Conservation (phyloP, 2,329 filamentous ascomycete genomes). For the Dothiorella sarmentorum region DNA sequence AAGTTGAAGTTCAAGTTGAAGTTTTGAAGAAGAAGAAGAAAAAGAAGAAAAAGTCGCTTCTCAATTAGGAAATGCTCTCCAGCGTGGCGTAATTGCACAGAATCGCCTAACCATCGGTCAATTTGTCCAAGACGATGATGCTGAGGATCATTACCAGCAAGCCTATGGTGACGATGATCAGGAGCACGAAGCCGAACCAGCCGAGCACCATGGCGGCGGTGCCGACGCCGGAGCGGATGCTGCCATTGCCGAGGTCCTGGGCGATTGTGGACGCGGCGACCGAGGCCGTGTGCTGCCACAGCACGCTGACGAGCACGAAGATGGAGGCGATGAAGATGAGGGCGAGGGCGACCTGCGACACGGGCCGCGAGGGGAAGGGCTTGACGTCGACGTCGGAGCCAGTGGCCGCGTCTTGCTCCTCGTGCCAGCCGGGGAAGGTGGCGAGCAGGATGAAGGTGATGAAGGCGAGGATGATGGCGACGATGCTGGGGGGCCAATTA, state of each 20-base stretch:
- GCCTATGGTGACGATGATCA: conserved; percentile 95
- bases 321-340: conserved; percentile 76
- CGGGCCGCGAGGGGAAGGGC: conserved; percentile 86
- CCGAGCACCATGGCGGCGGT: conserved; percentile 94
- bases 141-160: conserved; percentile 95
- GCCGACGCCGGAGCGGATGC: conserved; percentile 82
- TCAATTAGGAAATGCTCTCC: not conserved
- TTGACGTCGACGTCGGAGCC: conserved; percentile 89
- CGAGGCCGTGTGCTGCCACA: conserved; percentile 95
- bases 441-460: conserved; percentile 91
- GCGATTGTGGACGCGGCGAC: conserved; percentile 92
- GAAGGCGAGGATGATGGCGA: conserved; percentile 96
- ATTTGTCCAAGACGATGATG: conserved; percentile 67
- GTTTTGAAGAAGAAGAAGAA: not conserved
- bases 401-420: conserved; percentile 70
- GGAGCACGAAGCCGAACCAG: conserved; percentile 91
- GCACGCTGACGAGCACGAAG: conserved; percentile 63
- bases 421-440: conserved; percentile 97
- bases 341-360: conserved; percentile 87
- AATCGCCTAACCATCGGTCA: not conserved
- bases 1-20: no score
- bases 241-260: conserved; percentile 87
- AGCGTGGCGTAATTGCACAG: no score
- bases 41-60: not conserved
- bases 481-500: conserved; percentile 61